These are phyloP conservation scores for Penicillium glabrum DNA, from an alignment of 2,329 filamentous ascomycete genomes.

Conservation along the genomic window DNA sequence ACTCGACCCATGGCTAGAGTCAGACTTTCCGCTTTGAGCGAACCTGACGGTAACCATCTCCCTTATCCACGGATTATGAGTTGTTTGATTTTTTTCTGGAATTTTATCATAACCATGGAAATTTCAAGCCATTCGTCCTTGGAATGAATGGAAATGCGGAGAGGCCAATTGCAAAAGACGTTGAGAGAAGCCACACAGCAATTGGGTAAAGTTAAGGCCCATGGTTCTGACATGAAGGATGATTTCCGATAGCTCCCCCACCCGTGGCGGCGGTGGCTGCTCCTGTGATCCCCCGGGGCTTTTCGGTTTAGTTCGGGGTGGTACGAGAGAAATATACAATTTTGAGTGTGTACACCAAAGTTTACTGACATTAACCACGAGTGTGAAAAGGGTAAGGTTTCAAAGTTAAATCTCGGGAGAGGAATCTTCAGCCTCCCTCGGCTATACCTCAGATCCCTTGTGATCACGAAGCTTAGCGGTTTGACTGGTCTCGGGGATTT, in stretches of 20 bases:
- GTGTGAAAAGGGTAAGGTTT: constrained; percentile 7
- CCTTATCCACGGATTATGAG: neutral
- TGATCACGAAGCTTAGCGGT: constrained; percentile 16
- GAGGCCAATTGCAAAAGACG: constrained; percentile 9
- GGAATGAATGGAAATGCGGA: constrained; percentile 13
- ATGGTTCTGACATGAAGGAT: constrained; percentile 3
- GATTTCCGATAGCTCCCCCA: constrained; percentile 16
- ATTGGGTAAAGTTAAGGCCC: neutral
- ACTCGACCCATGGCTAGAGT: constrained; percentile 14
- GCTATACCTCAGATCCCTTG: constrained; percentile 13
- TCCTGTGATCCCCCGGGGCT: neutral
- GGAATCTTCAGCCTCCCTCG: constrained; percentile 18
- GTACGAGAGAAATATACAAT: neutral
- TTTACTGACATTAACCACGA: neutral
- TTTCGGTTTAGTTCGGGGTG: neutral
- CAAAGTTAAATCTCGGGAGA: constrained; percentile 9
- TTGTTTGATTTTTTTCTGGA: constrained; percentile 10
- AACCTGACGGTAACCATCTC: neutral
- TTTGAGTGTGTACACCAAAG: neutral
- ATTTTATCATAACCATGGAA: constrained; percentile 9
- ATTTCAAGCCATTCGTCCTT: neutral
- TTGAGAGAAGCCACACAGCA: neutral
- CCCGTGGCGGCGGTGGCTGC: constrained; percentile 17
- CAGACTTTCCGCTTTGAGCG: constrained; percentile 8
- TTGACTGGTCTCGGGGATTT: neutral